A percentile compares a stretch with the other conserved stretches of the same genome.
Evolutionary conservation across 306 rosid species (phyloP).

Genomic region (Luffa acutangula): DNA sequence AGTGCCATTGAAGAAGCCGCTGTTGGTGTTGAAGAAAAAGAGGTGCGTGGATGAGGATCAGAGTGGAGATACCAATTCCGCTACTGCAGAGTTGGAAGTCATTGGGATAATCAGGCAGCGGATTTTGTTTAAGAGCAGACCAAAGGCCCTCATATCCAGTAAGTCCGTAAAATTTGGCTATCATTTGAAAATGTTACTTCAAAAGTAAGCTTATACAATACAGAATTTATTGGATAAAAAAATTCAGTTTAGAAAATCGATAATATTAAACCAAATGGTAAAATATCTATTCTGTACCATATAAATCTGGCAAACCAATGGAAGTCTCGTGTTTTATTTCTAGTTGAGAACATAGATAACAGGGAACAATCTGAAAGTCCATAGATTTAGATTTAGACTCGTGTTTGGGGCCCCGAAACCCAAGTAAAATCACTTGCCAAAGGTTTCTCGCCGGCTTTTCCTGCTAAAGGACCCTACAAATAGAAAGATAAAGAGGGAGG

Average conservation of each 20-base stretch:
- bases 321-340: not conserved
- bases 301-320: not conserved
- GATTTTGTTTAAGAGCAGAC: conserved; percentile 83
- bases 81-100: conserved; percentile 49
- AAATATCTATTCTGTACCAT: not conserved
- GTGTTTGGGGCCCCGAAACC: not conserved
- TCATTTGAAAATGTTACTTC: not conserved
- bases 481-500: not conserved
- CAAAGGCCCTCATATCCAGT: conserved; percentile 81
- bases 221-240: not conserved
- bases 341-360: not conserved
- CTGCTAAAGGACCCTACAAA: not conserved
- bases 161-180: conserved; percentile 4
- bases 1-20: conserved; percentile 65
- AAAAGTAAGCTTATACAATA: not conserved
- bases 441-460: not conserved
- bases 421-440: not conserved
- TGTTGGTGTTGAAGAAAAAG: conserved; percentile 65
- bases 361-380: not conserved
- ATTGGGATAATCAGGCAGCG: conserved; percentile 61
- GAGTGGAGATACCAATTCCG: not conserved
- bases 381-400: not conserved
- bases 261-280: not conserved
- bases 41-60: conserved; percentile 17
- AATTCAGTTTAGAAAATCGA: not conserved